Base-by-base conservation (phyloP, 1,284 basidiomycete species). In the Cutaneotrichosporon daszewskae region DNA sequence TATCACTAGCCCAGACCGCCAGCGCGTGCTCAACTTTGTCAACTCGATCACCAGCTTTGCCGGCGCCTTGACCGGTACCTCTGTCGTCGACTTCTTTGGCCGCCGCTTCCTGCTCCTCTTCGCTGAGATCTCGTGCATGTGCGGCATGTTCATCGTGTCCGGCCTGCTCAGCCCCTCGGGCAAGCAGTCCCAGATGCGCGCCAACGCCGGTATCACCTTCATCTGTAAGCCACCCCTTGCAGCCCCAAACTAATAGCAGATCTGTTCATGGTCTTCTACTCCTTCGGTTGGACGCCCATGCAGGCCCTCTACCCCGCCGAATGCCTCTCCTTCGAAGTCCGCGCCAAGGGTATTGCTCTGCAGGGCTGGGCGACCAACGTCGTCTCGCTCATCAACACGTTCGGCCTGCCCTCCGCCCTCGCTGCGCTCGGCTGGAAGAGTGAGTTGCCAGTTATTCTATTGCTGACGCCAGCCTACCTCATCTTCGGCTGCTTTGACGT, bases 241-340 rank as follows among this genome's bases (percentile, higher is more conserved):
- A 3, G 28, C 16, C n/a, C 16, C 18, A 8, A 20, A 12, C 45
- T 31, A 17, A 38, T 32, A 26, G 3, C 31, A 44, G 47, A 24
- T 40, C 45, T 47, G 7, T 41, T 36, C 40, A 37, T 32, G 41
- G 54, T 55, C n/a, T 54, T 50, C 40, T 62, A 37, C 32, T 76
- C 75, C 5, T 77, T 76, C 53, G 77, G 77, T 22, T 79, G 75
- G 74, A 79, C 77, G 4, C 75, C 77, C 0, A 75, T 79, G 68
- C 77, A 79, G 69, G 74, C 74, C 2, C 62, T 77, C 3, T 80
- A 79, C 54, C 76, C 77, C 13, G 72, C 77, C 2, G 78, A 79
- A 58, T 75, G 77, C 7, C 62, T 79, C 12, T 65, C 72, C 14
- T 79, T 76, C 58, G 72, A 79, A 54, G 51, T 53, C 14, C 68